phyloP scores from a whole-genome alignment of 2,329 filamentous ascomycete genomes.

The Fusarium decemcellulare region DNA sequence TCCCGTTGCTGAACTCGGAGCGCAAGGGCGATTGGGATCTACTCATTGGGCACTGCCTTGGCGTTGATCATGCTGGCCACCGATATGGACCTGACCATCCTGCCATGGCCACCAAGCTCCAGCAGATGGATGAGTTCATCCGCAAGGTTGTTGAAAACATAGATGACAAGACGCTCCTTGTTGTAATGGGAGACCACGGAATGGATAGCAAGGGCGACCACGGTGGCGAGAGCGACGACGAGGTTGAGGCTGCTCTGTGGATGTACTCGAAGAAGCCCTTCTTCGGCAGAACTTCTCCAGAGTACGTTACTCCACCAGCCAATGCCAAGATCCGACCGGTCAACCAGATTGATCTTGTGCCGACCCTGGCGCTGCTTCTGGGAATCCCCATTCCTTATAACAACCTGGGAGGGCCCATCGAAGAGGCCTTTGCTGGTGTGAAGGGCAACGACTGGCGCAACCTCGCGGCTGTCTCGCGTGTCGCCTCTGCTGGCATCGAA shows the following conservation, averaged over 20 bases:
- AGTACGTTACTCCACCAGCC: slow-evolving; percentile 70
- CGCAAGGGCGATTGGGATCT: slow-evolving; percentile 87
- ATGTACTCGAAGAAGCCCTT: slow-evolving; percentile 94
- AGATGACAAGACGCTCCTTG: slow-evolving; percentile 88
- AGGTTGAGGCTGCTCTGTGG: slow-evolving; percentile 95
- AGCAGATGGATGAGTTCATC: slow-evolving; percentile 90
- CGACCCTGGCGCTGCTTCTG: slow-evolving; percentile 88
- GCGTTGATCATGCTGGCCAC: slow-evolving; percentile 97
- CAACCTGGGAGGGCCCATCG: slow-evolving; percentile 92
- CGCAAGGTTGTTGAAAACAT: slow-evolving; percentile 78
- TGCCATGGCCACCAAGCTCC: slow-evolving; percentile 91
- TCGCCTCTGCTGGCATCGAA: slow-evolving; percentile 88
- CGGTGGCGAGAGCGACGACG: slow-evolving; percentile 97
- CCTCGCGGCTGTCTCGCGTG: slow-evolving; percentile 80
- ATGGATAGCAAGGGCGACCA: slow-evolving; percentile 99
- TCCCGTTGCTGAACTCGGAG: slow-evolving; percentile 80
- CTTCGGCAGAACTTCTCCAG: slow-evolving; percentile 82
- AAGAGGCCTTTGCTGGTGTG: slow-evolving; percentile 87
- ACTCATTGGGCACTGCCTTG: slow-evolving; percentile 93
- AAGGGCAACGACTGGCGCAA: slow-evolving; percentile 81
- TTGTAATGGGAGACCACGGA: slow-evolving; percentile 99
- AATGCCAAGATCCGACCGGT: slow-evolving; percentile 83
- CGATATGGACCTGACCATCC: slow-evolving; percentile 94
- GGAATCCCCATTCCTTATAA: slow-evolving; percentile 97
- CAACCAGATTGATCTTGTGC: slow-evolving; percentile 94